Conservation (phyloP, 352 stramenopile species). For the Phytopythium cucurbitacearum region DNA sequence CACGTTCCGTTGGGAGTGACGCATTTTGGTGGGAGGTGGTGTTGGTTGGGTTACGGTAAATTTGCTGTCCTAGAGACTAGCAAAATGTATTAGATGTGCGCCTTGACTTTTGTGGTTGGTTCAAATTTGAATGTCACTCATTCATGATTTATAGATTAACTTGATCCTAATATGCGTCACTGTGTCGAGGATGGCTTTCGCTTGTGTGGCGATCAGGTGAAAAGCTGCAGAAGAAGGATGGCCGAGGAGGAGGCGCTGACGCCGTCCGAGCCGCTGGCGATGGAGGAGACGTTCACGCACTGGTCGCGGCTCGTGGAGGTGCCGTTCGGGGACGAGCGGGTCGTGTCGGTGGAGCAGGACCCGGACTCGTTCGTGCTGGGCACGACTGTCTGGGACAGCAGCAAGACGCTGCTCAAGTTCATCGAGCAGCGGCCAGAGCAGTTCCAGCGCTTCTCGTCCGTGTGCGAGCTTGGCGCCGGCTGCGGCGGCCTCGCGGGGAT, state of each 20-base stretch:
- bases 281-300: conserved; percentile 76
- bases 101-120: no score
- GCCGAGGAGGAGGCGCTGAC: conserved; percentile 56
- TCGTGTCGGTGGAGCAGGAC: conserved; percentile 64
- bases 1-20: conserved; percentile 68
- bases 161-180: no score
- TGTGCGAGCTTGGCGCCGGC: conserved; percentile 74
- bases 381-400: conserved; percentile 83
- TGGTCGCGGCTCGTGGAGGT: conserved; percentile 74
- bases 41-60: no score
- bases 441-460: conserved; percentile 55
- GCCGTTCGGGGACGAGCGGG: conserved; percentile 27
- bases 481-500: conserved; percentile 73
- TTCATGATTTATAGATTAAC: no score
- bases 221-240: conserved; percentile 21
- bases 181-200: no score
- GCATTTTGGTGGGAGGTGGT: no score
- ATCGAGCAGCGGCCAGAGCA: conserved; percentile 52
- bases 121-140: no score
- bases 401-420: conserved; percentile 84
- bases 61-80: no score
- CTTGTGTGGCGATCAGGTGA: no score
- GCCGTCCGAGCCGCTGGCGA: conserved; percentile 49
- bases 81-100: no score
- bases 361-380: conserved; percentile 80